Conservation (phyloP, 2,329 filamentous ascomycete genomes). For the Clonostachys solani region DNA sequence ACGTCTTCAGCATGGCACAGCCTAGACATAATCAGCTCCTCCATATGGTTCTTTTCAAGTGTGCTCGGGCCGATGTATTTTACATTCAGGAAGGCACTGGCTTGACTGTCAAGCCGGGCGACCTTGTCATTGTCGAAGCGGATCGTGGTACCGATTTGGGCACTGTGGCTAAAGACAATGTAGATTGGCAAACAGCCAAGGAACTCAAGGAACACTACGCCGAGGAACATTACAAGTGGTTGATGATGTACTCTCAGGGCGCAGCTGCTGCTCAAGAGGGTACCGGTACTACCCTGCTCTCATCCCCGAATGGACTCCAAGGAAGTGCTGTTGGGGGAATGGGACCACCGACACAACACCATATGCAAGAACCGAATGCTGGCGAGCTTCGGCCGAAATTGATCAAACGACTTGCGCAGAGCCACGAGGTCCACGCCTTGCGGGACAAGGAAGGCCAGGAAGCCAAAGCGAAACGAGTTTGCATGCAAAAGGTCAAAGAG, state of each 20-base stretch:
- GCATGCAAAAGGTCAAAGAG: conserved; percentile 93
- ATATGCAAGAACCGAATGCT: conserved; percentile 64
- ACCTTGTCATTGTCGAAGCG: conserved; percentile 95
- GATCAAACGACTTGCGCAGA: conserved; percentile 91
- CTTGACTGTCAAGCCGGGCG: conserved; percentile 82
- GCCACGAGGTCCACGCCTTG: conserved; percentile 83
- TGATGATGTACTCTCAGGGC: conserved; percentile 96
- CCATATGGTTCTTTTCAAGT: conserved; percentile 95
- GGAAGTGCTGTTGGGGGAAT: conserved; percentile 73
- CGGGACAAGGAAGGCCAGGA: conserved; percentile 97
- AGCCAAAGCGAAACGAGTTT: conserved; percentile 94
- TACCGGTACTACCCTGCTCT: conserved; percentile 56
- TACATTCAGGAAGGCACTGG: conserved; percentile 96
- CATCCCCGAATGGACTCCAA: conserved; percentile 58
- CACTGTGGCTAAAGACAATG: conserved; percentile 83
- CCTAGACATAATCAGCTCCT: conserved; percentile 65
- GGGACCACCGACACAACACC: conserved; percentile 70
- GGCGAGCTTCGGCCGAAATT: conserved; percentile 90
- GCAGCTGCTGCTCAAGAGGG: conserved; percentile 58
- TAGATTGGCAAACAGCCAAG: conserved; percentile 84
- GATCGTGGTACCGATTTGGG: conserved; percentile 95
- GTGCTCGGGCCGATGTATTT: conserved; percentile 90
- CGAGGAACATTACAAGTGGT: conserved; percentile 95
- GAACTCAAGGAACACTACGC: conserved; percentile 87
- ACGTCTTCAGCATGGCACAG: conserved; percentile 56